Evolutionary conservation across 2,329 filamentous ascomycete species (phyloP).

Genomic region (Phyllosticta paracitricarpa): DNA sequence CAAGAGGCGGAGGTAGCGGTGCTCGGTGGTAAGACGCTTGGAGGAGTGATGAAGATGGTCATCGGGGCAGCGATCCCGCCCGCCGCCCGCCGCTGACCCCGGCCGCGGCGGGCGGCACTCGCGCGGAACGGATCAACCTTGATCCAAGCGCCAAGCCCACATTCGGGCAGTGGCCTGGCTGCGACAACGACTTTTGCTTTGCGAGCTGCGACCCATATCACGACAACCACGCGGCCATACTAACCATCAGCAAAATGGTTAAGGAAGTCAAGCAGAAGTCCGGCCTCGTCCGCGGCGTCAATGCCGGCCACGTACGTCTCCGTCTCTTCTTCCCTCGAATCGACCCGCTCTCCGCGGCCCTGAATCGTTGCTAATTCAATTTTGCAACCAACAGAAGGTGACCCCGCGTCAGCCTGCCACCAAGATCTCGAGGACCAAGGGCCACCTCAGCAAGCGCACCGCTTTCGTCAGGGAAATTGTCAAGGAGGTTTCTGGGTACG

Average conservation of each 20-base stretch:
- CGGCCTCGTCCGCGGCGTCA: slow-evolving; percentile 50
- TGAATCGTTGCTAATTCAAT: slow-evolving; percentile 17
- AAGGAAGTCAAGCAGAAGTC: slow-evolving; percentile 46
- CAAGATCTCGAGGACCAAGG: slow-evolving; percentile 65
- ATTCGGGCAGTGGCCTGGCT: background rate
- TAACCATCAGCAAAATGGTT: slow-evolving; percentile 35
- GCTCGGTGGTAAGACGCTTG: background rate
- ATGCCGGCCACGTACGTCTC: slow-evolving; percentile 56
- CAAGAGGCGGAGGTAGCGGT: background rate
- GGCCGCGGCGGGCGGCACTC: background rate
- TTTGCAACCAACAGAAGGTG: slow-evolving; percentile 37
- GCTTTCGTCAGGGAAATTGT: slow-evolving; percentile 95
- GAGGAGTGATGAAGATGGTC: no score
- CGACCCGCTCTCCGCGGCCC: slow-evolving; percentile 11
- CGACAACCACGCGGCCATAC: slow-evolving; percentile 10
- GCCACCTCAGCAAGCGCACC: slow-evolving; percentile 92
- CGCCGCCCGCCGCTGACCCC: no score
- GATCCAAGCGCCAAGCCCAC: slow-evolving; percentile 10
- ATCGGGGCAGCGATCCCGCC: no score
- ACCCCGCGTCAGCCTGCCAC: slow-evolving; percentile 40
- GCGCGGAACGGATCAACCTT: background rate
- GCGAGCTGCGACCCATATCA: background rate
- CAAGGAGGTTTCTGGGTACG: slow-evolving; percentile 94
- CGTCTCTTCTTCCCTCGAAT: background rate
- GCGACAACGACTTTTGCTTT: background rate